Evolutionary conservation across 2,329 filamentous ascomycete species (phyloP), one percentile per base, ranked within the genome.

Genomic region (Sporothrix mexicana): DNA sequence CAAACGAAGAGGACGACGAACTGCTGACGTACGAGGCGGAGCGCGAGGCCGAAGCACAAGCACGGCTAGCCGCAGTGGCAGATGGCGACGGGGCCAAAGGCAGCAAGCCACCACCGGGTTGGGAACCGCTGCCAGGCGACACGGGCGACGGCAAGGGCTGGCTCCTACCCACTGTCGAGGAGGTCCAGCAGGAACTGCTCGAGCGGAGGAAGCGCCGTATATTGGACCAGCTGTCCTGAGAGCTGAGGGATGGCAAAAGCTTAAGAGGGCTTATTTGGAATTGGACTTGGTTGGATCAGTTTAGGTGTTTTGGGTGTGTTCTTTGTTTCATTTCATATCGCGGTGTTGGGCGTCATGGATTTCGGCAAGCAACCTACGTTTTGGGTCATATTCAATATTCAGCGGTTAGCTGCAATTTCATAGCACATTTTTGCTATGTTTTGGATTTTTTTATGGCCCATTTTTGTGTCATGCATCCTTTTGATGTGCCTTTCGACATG

Each of bases 181-280:
- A 98, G 80, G 95, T 98, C n/a, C 94, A 98, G 82, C 90, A 95
- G 79, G 96, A 98, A 82, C 84, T 99, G 77, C 88, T 99, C 71
- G 94, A 98, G 76, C 87, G 95, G 82, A 88, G 95, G 82, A 90
- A 93, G 80, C 88, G 91, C 82, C 93, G 91, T 80, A 83, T 99
- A 74, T 83, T 99, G 77, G 94, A 98, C 78, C 95, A 96, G 83
- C 43, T 77, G 47, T 62, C 61, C 17, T 70, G 64, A 36, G 30
- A 36, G 30, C 30, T 36, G 30, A 36, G 30, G 30, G 7, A 57
- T 25, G 51, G 43, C 15, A n/a, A 25, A 20, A 5, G 20, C 20
- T 55, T 20, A 55, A 55, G 23, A 55, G 25, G 6, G 20, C 20
- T 55, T 20, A 20, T 53, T 17, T 17, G 51, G 8, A 8, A 8